Evolutionary conservation across 306 rosid genomes (phyloP).

Genomic region (Ceratonia siliqua): DNA sequence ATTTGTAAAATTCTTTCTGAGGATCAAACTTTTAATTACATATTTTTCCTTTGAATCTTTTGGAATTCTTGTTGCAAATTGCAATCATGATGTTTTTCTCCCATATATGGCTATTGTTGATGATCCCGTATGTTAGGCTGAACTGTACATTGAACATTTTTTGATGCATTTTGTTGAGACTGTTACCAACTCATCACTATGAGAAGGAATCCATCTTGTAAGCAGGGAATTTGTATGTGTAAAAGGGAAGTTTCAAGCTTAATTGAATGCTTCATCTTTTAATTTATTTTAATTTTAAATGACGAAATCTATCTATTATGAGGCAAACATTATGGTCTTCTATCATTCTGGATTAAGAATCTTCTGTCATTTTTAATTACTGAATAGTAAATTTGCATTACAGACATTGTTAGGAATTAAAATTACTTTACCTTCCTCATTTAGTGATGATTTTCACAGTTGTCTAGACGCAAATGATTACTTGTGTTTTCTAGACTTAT

Average conservation of each 20-base stretch:
- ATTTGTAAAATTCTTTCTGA: background rate
- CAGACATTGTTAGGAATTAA: background rate
- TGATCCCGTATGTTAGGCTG: background rate
- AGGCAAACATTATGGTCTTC: background rate
- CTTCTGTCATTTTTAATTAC: background rate
- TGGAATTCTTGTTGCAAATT: background rate
- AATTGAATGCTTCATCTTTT: background rate
- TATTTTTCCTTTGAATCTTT: background rate
- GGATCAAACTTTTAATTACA: background rate
- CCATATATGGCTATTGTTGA: background rate
- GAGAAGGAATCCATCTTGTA: background rate
- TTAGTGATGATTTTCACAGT: too few species aligned
- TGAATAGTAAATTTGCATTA: background rate
- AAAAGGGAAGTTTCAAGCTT: background rate
- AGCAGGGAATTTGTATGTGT: background rate
- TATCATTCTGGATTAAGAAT: background rate
- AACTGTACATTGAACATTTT: background rate
- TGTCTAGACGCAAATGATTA: too few species aligned
- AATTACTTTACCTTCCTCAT: background rate
- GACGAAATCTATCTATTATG: background rate
- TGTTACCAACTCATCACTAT: background rate
- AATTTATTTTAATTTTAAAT: background rate
- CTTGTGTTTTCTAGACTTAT: too few species aligned
- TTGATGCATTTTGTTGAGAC: conserved; percentile 1
- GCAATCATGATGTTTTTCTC: background rate